phyloP scores from a whole-genome alignment of 306 rosid genomes.

The Coriaria nepalensis region DNA sequence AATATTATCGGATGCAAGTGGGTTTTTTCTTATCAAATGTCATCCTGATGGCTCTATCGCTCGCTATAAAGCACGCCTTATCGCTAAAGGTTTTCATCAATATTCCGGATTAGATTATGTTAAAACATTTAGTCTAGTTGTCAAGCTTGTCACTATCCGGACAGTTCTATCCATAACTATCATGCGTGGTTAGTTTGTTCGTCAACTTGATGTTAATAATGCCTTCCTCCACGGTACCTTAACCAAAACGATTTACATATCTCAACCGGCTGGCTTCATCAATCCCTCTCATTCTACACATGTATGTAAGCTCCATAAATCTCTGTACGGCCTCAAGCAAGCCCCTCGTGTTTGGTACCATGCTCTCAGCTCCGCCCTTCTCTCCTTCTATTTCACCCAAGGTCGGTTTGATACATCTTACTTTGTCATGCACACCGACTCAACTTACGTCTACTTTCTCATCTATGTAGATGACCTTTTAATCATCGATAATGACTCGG shows the following conservation, averaged over 20 bases:
- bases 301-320: not conserved
- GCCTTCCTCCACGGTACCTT: not conserved
- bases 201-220: not conserved
- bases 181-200: too few relatives aligned
- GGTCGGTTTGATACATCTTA: not conserved
- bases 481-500: too few relatives aligned
- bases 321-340: not conserved
- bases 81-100: not conserved
- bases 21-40: not conserved
- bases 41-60: not conserved
- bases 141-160: not conserved
- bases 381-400: not conserved
- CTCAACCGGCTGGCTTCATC: not conserved
- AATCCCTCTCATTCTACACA: not conserved
- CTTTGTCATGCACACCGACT: not conserved
- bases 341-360: not conserved
- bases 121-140: not conserved
- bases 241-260: not conserved
- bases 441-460: not conserved
- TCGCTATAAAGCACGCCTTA: not conserved
- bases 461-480: not conserved
- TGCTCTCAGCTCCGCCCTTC: not conserved
- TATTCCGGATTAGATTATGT: not conserved
- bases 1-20: slow-evolving; percentile 9
- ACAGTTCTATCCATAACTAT: not conserved